Base-by-base conservation (phyloP, 345 rosid genomes). In the Leavenworthia alabamica region DNA sequence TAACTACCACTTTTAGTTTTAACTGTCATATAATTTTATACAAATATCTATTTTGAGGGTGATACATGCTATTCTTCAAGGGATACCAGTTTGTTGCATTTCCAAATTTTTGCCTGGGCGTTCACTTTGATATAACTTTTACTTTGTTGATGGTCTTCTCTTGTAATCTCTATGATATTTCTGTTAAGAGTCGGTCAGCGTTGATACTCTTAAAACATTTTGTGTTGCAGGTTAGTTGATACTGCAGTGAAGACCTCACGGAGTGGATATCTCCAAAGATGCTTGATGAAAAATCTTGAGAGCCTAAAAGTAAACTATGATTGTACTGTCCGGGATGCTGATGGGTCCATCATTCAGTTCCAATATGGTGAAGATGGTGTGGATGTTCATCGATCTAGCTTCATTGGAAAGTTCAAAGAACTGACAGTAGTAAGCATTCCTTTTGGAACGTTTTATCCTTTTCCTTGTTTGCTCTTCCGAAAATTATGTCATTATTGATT, bases 241-340 rank as follows among this genome's bases (percentile, higher is more conserved):
- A 93, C 99, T 32, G 97, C 99, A 28, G 99, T 93, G 57, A 93
- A 93, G 74, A 93, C 99, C 73, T 93, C 99, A 49, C 96, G 99
- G 50, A 93, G 99, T 85, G 99, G 99, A 36, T 93, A 93, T 81
- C 86, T 93, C 44, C 99, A 93, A 68, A 87, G 99, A 73, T 93
- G 99, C 74, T 81, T 93, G 26, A 86, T 93, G 69, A 93, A 93
- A 78, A 93, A 93, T 74, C 94, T 93, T 5, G 99, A 93, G 81
- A 77, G 86, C 76, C 81, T 93, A 52, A 93, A 85, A 80, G 82
- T 93, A 62, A 65, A 75, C 65, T 93, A 93, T 68, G 99, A 93
- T 75, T 83, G 85, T 66, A 93, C 92, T 32, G 99, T 93, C 67
- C 97, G 99, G 58, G 99, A 93, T 68, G 79, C 89, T 55, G 99